Evolutionary conservation across 1,284 basidiomycete species (phyloP), one percentile per base, ranked within the genome.

Genomic region (Cerrena zonata): DNA sequence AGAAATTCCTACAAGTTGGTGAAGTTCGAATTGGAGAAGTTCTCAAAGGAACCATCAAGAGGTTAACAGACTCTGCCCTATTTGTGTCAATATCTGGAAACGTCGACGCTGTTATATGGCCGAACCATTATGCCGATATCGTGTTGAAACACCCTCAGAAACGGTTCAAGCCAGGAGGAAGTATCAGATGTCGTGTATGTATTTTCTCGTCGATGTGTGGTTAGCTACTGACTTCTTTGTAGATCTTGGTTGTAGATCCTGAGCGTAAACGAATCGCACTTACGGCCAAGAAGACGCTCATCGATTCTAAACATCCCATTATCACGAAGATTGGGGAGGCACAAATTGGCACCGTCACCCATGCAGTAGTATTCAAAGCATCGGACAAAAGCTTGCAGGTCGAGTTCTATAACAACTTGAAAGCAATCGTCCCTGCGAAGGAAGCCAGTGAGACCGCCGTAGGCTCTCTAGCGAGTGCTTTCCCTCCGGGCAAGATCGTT

Each of bases 51-150:
- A 91, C 84, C 0, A 79, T 98, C 54, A 91, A 89, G 68, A 84
- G 80, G 54, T 75, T 98, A 38, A 86, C 84, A 1, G 85, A 90
- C 51, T 78, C 81, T 44, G 87, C 81, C 1, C 71, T 98, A 34
- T 94, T 96, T 59, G 81, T 97, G 34, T 84, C 88, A 23, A 76
- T 97, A 47, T 84, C 87, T 13, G 91, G 89, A 5, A 89, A 79
- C 53, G 83, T 95, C 27, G 92, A 97, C 61, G 96, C 91, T 36
- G 86, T 98, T 25, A 80, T 98, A 25, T 97, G 92, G 86, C 94
- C 95, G 0, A 78, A 84, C 57, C 96, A 99, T 69, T 99, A 92
- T 67, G 91, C 96, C 26, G 94, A 98, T 65, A 94, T 99, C 61
- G 70, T 74, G 30, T 77, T 99, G 58, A 96, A 94, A 64, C 89